Conservation (phyloP, 345 rosid genomes). For the Gossypium ekmanianum region DNA sequence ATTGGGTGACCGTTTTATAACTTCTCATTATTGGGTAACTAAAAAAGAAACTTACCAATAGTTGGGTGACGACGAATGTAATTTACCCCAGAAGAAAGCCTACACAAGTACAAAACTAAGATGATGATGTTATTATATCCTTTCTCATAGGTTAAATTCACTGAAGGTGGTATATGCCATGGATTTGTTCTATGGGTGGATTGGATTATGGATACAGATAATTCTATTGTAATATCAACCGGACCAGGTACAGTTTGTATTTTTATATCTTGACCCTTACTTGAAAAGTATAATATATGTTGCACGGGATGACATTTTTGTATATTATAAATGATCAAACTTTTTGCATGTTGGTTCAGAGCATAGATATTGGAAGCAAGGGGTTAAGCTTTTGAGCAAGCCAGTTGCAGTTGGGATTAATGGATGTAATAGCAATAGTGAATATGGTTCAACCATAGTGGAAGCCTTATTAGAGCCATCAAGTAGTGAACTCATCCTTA, state of each 20-base stretch:
- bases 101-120: background rate
- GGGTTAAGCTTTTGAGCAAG: constrained; percentile 69
- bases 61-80: too few relatives aligned
- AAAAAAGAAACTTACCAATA: too few relatives aligned
- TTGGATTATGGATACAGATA: constrained; percentile 74
- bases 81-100: background rate
- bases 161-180: constrained; percentile 63
- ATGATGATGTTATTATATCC: background rate
- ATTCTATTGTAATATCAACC: constrained; percentile 48
- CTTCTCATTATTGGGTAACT: too few relatives aligned
- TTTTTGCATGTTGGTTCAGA: constrained; percentile 34
- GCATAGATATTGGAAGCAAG: constrained; percentile 81
- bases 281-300: background rate
- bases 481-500: constrained; percentile 52
- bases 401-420: constrained; percentile 44
- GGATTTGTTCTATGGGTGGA: constrained; percentile 90
- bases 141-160: constrained; percentile 58
- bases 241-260: constrained; percentile 59
- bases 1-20: too few relatives aligned
- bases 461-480: constrained; percentile 66
- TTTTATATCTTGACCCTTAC: background rate
- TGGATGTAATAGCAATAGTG: constrained; percentile 13
- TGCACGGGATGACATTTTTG: background rate
- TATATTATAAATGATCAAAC: background rate
- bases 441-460: constrained; percentile 34